Evolutionary conservation across 768 basidiomycete genomes (phyloP).

Genomic region (Coprinopsis cinerea): DNA sequence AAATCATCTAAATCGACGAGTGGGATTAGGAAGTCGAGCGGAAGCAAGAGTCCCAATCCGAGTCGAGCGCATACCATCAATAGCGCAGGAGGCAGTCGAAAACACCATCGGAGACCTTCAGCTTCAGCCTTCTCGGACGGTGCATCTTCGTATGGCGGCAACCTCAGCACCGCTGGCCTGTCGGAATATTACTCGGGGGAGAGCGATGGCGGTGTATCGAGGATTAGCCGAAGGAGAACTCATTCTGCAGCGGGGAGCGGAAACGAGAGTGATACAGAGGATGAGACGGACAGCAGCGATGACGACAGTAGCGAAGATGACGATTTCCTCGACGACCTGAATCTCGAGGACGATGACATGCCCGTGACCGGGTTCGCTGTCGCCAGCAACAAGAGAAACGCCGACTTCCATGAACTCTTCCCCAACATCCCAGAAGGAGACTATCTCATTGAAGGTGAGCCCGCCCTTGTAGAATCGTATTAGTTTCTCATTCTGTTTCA

Average conservation of each 20-base stretch:
- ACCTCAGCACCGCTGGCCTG: slow-evolving; percentile 2
- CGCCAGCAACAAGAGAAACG: slow-evolving; percentile 89
- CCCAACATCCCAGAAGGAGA: slow-evolving; percentile 87
- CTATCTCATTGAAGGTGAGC: slow-evolving; percentile 93
- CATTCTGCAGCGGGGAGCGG: neutral
- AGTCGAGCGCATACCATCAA: slow-evolving; percentile 2
- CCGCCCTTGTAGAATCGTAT: neutral
- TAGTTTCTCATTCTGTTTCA: slow-evolving; percentile 24
- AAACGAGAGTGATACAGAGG: slow-evolving; percentile 5
- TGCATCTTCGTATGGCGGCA: neutral
- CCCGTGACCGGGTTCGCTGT: slow-evolving; percentile 97
- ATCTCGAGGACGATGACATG: slow-evolving; percentile 66
- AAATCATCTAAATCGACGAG: slow-evolving; percentile 22
- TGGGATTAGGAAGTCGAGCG: slow-evolving; percentile 2
- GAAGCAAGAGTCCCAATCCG: slow-evolving; percentile 15
- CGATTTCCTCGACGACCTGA: slow-evolving; percentile 19
- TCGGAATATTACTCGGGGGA: slow-evolving; percentile 12
- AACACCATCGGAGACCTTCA: slow-evolving; percentile 15
- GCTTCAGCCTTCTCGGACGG: slow-evolving; percentile 17
- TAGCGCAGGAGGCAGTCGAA: slow-evolving; percentile 3
- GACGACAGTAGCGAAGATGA: slow-evolving; percentile 11
- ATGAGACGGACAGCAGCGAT: slow-evolving; percentile 10
- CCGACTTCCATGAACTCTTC: slow-evolving; percentile 95
- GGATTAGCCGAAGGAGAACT: slow-evolving; percentile 1
- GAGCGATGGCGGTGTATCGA: slow-evolving; percentile 5